Evolutionary conservation across 495 filamentous ascomycete species (phyloP).

Genomic region (Penicillium cinerascens): DNA sequence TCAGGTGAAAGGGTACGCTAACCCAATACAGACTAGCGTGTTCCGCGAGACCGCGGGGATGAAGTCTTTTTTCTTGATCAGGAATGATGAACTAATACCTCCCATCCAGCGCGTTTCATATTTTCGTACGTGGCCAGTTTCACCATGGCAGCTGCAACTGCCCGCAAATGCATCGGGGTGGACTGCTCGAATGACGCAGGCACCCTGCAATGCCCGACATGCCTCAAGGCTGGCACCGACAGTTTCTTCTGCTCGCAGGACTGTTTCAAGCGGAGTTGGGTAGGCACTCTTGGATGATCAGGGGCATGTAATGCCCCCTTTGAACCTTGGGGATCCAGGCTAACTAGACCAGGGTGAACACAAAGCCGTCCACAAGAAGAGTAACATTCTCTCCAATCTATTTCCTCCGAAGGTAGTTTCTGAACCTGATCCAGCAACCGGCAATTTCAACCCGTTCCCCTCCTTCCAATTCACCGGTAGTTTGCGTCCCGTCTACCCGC

Average conservation of each 20-base stretch:
- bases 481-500: slow-evolving; percentile 83
- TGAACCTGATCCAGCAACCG: slow-evolving; percentile 87
- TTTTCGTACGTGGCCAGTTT: neutral
- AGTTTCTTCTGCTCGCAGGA: slow-evolving; percentile 98
- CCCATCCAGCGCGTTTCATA: neutral
- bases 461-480: slow-evolving; percentile 75
- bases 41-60: slow-evolving; percentile 6
- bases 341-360: slow-evolving; percentile 62
- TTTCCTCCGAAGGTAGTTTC: slow-evolving; percentile 72
- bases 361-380: slow-evolving; percentile 81
- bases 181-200: slow-evolving; percentile 84
- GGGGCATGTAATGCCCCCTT: slow-evolving; percentile 7
- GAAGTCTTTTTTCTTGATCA: slow-evolving; percentile 5
- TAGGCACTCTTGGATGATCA: slow-evolving; percentile 47
- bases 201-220: slow-evolving; percentile 87
- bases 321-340: neutral
- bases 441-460: slow-evolving; percentile 86
- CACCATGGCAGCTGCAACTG: slow-evolving; percentile 30
- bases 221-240: slow-evolving; percentile 82
- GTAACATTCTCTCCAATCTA: slow-evolving; percentile 69
- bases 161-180: slow-evolving; percentile 72
- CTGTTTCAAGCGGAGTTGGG: slow-evolving; percentile 98
- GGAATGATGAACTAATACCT: neutral
- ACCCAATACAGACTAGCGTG: neutral
- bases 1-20: neutral